Conservation (phyloP, 768 basidiomycete species). For the Mycena galericulata region DNA sequence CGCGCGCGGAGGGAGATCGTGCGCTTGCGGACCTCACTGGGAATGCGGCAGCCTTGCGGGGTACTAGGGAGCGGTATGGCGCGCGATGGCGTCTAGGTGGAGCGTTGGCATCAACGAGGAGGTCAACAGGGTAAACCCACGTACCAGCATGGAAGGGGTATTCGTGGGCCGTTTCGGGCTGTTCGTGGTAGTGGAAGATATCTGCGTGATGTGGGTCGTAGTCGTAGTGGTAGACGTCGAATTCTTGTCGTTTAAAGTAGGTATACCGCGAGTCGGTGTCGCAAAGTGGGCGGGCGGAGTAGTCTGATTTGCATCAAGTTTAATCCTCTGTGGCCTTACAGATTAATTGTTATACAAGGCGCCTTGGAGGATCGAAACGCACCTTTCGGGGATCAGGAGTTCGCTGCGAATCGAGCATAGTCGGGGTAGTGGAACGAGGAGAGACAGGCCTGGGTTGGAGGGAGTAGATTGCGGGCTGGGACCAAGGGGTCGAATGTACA, state of each 20-base stretch:
- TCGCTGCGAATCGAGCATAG: neutral
- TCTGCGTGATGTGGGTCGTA: too few species aligned
- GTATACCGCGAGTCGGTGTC: neutral
- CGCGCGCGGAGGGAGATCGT: neutral
- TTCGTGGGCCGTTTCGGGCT: too few species aligned
- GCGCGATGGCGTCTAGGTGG: too few species aligned
- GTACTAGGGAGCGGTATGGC: too few species aligned
- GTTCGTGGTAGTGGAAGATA: too few species aligned
- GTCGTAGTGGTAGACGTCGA: neutral
- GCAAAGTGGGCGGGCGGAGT: too few species aligned
- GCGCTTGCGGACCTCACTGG: slow-evolving; percentile 4
- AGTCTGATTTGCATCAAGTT: neutral
- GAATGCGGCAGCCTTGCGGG: neutral
- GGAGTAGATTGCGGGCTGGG: neutral
- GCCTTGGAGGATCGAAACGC: too few species aligned
- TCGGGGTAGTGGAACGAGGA: neutral
- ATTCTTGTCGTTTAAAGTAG: neutral
- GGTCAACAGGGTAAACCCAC: too few species aligned
- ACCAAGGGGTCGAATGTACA: slow-evolving; percentile 8
- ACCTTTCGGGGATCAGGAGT: slow-evolving; percentile 19
- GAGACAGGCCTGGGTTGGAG: too few species aligned
- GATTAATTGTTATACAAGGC: neutral
- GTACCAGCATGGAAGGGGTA: too few species aligned
- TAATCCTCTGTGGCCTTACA: neutral
- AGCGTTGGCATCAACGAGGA: too few species aligned